Percentiles rank a stretch among this genome's conserved stretches.
phyloP scores from a whole-genome alignment of 2,329 filamentous ascomycete genomes.

The Daldinia eschscholtzii region DNA sequence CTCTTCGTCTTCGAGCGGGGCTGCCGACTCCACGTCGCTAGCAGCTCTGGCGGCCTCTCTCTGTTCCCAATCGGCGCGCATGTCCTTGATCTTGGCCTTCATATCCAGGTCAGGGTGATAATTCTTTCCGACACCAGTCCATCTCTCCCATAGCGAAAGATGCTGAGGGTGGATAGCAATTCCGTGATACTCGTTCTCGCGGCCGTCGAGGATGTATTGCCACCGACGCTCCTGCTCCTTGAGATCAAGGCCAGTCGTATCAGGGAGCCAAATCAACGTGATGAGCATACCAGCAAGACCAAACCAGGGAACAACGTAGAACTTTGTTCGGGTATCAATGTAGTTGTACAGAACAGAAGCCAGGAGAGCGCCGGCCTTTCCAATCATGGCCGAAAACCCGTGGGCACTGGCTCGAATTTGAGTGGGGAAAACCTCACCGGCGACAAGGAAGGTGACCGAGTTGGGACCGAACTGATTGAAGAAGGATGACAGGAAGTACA shows the following conservation, averaged over 20 bases:
- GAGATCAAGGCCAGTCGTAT: slow-evolving; percentile 94
- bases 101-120: slow-evolving; percentile 89
- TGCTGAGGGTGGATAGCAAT: slow-evolving; percentile 92
- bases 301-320: slow-evolving; percentile 93
- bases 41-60: slow-evolving; percentile 61
- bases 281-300: slow-evolving; percentile 87
- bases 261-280: slow-evolving; percentile 89
- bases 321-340: slow-evolving; percentile 85
- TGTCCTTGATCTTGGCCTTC: slow-evolving; percentile 85
- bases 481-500: slow-evolving; percentile 98
- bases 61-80: slow-evolving; percentile 74
- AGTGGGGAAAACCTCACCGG: slow-evolving; percentile 95
- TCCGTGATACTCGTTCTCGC: slow-evolving; percentile 87
- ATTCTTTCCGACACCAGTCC: slow-evolving; percentile 80
- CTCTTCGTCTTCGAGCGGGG: slow-evolving; percentile 60
- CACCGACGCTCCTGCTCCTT: slow-evolving; percentile 98
- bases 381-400: slow-evolving; percentile 91
- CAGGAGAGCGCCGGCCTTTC: slow-evolving; percentile 88
- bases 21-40: slow-evolving; percentile 60
- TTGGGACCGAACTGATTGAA: slow-evolving; percentile 99
- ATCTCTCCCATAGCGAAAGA: slow-evolving; percentile 87
- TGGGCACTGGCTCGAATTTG: slow-evolving; percentile 93
- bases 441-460: slow-evolving; percentile 94
- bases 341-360: slow-evolving; percentile 95
- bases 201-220: slow-evolving; percentile 84